These are phyloP conservation scores for Furcasterigmium sp. DNA, from an alignment of 2,329 filamentous ascomycete genomes.

Conservation along the genomic window DNA sequence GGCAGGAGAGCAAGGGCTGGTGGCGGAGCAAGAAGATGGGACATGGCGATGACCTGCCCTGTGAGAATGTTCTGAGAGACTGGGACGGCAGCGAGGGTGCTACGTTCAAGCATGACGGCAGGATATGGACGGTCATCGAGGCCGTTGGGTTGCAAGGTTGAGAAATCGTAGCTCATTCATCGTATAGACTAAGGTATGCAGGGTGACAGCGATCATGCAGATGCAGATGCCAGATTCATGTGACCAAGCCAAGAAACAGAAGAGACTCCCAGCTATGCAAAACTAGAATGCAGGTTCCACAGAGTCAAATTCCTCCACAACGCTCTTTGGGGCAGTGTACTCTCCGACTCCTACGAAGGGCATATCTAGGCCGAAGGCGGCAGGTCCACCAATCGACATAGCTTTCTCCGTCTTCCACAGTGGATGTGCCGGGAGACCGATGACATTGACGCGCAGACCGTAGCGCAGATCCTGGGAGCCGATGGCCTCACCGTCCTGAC, in stretches of 20 bases:
- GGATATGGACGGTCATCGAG: constrained; percentile 29
- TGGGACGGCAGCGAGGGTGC: constrained; percentile 11
- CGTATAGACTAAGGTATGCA: too few species aligned
- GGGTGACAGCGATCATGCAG: not conserved
- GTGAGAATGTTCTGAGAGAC: constrained; percentile 16
- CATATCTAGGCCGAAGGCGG: constrained; percentile 26
- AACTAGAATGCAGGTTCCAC: not conserved
- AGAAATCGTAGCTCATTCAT: too few species aligned
- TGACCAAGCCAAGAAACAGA: not conserved
- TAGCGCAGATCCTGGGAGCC: constrained; percentile 46
- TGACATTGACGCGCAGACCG: constrained; percentile 42
- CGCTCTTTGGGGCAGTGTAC: constrained; percentile 3
- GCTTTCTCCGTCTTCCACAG: constrained; percentile 38
- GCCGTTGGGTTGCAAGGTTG: too few species aligned
- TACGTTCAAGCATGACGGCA: constrained; percentile 15
- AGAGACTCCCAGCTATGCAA: not conserved
- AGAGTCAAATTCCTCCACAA: constrained; percentile 2
- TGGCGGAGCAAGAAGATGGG: constrained; percentile 29
- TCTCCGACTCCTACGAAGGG: constrained; percentile 7
- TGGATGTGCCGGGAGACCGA: constrained; percentile 43
- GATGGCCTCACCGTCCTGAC: constrained; percentile 41
- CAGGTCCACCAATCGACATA: constrained; percentile 25
- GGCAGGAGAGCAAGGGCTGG: constrained; percentile 26
- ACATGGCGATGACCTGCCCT: constrained; percentile 22
- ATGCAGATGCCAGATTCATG: not conserved